Percentiles rank a stretch among this genome's conserved stretches.
These are phyloP conservation scores for Diplodia sapinea DNA, from an alignment of 2,329 filamentous ascomycete species.

Conservation along the genomic window DNA sequence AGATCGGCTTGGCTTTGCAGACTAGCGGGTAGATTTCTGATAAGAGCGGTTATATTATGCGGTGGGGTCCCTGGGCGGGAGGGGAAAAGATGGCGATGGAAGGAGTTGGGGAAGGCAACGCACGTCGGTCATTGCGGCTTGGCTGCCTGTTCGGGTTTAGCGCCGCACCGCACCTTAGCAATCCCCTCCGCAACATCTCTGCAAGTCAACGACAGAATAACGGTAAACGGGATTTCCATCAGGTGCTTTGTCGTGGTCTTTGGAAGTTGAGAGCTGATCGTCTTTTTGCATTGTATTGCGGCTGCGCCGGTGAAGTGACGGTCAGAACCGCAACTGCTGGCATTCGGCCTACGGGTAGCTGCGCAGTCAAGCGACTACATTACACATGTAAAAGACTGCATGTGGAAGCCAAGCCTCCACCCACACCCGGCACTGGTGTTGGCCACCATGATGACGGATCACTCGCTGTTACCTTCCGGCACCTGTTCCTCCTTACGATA, in stretches of 20 bases:
- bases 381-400: conserved; percentile 3
- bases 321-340: background rate
- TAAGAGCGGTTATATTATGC: background rate
- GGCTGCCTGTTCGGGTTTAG: conserved; percentile 17
- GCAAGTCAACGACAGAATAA: background rate
- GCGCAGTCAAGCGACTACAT: background rate
- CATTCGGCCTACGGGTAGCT: background rate
- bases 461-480: conserved; percentile 1
- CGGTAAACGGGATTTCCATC: background rate
- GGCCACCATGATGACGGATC: background rate
- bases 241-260: background rate
- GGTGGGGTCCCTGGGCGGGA: background rate
- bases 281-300: background rate
- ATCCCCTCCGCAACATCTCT: background rate
- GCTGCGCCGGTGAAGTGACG: background rate
- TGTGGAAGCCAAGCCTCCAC: conserved; percentile 12
- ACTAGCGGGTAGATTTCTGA: background rate
- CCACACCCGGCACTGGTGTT: background rate
- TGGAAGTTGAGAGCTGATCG: background rate
- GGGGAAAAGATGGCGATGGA: conserved; percentile 1
- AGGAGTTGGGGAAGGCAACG: background rate
- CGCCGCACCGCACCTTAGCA: background rate
- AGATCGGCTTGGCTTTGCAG: conserved; percentile 5
- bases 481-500: background rate
- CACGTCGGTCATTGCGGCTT: conserved; percentile 6